Evolutionary conservation across 441 rosid genomes (phyloP), one percentile per base, ranked within the genome.

Genomic region (Raphanus hybrid): DNA sequence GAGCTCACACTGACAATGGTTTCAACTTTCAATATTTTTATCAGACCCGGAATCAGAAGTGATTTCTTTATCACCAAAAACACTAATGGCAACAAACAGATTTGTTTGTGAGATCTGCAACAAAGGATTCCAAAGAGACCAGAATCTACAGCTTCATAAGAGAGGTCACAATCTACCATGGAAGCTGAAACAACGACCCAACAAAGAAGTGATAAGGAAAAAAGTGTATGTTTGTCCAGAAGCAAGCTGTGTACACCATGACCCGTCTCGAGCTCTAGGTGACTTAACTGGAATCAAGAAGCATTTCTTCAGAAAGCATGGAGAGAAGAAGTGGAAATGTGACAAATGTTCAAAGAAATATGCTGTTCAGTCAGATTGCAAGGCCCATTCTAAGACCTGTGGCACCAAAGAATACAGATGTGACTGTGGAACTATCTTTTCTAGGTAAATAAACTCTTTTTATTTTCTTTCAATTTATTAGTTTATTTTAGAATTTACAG

Each of bases 311-410:
- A 85, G 97, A 79, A 92, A 92, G 62, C 97, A 92, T 67, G 97
- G 97, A 4, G 97, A 92, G 74, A 92, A 92, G 87, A 92, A 92
- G 83, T 92, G 97, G 97, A 90, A 92, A 83, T 91, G 97, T 75
- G 94, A 85, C n/a, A 91, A 90, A 78, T 91, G 97, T 76, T 86
- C 94, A 6, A 92, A 92, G 84, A 82, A 75, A 69, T 92, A 92
- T 73, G 97, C 97, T 6, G 97, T 92, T 81, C 95, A 86, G 75
- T 92, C 97, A 20, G 97, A 92, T 75, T 92, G 97, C 90, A 92
- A 92, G 84, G 97, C 97, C 75, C 97, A 92, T 72, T 86, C 94
- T 76, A 91, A 91, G 82, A 87, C 87, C 66, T 91, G 97, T 78
- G 97, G 97, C 87, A 90, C 97, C 26, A 87, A 83, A 43, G 97